These are phyloP conservation scores for Phytophthora brassicae DNA, from an alignment of 352 stramenopile species.

Conservation along the genomic window DNA sequence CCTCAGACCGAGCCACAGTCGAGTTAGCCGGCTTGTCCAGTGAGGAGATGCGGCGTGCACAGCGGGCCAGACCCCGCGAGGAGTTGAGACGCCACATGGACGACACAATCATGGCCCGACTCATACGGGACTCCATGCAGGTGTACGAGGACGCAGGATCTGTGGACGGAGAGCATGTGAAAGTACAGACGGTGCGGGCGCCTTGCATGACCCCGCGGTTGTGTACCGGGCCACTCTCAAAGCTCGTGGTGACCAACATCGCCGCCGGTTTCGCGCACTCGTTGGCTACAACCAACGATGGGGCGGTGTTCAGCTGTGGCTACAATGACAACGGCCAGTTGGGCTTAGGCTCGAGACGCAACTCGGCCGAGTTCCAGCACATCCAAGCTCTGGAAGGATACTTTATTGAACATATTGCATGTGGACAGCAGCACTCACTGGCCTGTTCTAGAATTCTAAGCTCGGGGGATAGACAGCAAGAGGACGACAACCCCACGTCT, in stretches of 20 bases:
- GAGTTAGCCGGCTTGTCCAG: conserved; percentile 54
- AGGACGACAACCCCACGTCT: conserved; percentile 18
- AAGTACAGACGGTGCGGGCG: conserved; percentile 59
- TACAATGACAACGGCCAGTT: conserved; percentile 88
- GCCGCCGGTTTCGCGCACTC: conserved; percentile 79
- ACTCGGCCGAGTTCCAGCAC: conserved; percentile 58
- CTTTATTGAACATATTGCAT: conserved; percentile 67
- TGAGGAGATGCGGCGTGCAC: conserved; percentile 27
- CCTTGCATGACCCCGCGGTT: conserved; percentile 49
- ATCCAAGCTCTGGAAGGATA: conserved; percentile 51
- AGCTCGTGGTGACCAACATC: conserved; percentile 51
- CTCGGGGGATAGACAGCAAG: neutral
- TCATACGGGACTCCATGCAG: conserved; percentile 67
- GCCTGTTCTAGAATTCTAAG: conserved; percentile 41
- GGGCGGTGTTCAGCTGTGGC: conserved; percentile 67
- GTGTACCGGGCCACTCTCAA: conserved; percentile 28
- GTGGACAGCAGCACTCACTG: conserved; percentile 78
- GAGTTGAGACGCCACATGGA: conserved; percentile 35
- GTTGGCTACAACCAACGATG: conserved; percentile 52
- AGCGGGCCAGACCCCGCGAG: conserved; percentile 21
- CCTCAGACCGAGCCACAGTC: conserved; percentile 56
- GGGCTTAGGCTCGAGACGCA: conserved; percentile 61
- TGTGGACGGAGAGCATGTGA: conserved; percentile 30
- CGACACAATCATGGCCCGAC: conserved; percentile 57
- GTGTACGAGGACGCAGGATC: conserved; percentile 52